A percentile compares a stretch with the other conserved stretches of the same genome.
Evolutionary conservation across 202 grass and related monocot species (phyloP).

Genomic region (Setaria viridis): DNA sequence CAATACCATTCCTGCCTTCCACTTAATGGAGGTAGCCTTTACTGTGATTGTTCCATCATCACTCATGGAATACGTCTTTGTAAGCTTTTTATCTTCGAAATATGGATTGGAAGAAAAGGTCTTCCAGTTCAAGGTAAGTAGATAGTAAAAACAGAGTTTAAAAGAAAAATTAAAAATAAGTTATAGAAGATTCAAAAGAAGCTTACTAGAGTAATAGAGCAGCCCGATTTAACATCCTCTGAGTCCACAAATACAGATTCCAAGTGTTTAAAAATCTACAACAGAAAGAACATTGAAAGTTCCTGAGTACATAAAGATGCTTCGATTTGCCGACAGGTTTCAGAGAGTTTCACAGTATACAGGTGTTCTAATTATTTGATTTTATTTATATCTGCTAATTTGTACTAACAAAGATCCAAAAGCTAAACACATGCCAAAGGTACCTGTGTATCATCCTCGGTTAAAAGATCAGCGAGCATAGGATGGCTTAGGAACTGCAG

Average conservation of each 20-base stretch:
- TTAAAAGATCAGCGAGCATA: slow-evolving; percentile 68
- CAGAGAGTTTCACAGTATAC: background rate
- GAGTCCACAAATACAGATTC: slow-evolving; percentile 70
- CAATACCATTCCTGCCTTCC: slow-evolving; percentile 81
- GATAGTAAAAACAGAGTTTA: slow-evolving; percentile 18
- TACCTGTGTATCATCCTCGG: slow-evolving; percentile 65
- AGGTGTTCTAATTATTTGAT: background rate
- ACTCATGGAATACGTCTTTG: slow-evolving; percentile 70
- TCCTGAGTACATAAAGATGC: slow-evolving; percentile 5
- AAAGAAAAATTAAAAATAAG: slow-evolving; percentile 1
- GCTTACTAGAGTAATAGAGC: slow-evolving; percentile 81
- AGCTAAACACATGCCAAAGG: background rate
- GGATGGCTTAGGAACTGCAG: slow-evolving; percentile 95
- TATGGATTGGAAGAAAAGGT: slow-evolving; percentile 74
- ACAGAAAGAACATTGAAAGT: slow-evolving; percentile 25
- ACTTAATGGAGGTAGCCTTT: slow-evolving; percentile 74
- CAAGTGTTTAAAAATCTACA: slow-evolving; percentile 86
- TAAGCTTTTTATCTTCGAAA: slow-evolving; percentile 82
- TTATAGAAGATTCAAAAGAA: slow-evolving; percentile 22
- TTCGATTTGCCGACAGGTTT: background rate
- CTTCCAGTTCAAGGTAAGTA: slow-evolving; percentile 57
- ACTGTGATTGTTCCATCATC: slow-evolving; percentile 63
- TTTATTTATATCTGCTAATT: background rate
- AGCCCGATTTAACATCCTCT: slow-evolving; percentile 87
- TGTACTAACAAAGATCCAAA: slow-evolving; percentile 22